Evolutionary conservation across 768 basidiomycete genomes (phyloP), one percentile per base, ranked within the genome.

Genomic region (Erythrobasidium yunnanense): DNA sequence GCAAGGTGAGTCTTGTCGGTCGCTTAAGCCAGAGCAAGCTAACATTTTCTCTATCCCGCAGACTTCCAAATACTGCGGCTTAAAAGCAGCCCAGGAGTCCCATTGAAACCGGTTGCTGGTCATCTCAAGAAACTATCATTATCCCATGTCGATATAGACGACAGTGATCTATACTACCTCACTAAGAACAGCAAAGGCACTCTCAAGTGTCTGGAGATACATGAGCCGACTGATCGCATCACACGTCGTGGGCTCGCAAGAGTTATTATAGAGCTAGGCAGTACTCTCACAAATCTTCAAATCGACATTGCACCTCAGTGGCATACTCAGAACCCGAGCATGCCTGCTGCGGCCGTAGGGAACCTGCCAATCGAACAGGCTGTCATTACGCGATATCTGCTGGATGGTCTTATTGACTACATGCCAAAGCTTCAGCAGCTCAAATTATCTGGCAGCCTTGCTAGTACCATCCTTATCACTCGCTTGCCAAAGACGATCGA

Each of bases 41-140:
- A n/a, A n/a, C n/a, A n/a, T 42, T 11, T 42, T 11, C 38, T 42
- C n/a, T 11, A 11, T n/a, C n/a, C 11, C n/a, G n/a, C 38, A 42
- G 46, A 63, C 17, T 49, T 63, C 7, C 60, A 63, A 32, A 17
- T 63, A 7, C 17, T 51, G 5, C 32, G 52, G 56, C 65, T 56
- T 13, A 60, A 66, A 35, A 35, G 30, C 52, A 55, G 33, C 25
- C 32, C 45, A 23, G 25, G 71, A 50, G 63, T 68, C 2, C 71
- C 70, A 2, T 68, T 72, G 6, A 57, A 66, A 2, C 72, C 71
- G 22, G 60, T 68, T 4, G 38, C 71, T 20, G 71, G 71, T 1
- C 68, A 71, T 30, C 67, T 73, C 34, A 71, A 71, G 66, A 72
- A 71, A 65, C 70, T 73, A 15, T 71, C 70, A 4, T 8, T 70